Conservation (phyloP, 73 alveolate genomes). For the Blepharisma japonicum region DNA sequence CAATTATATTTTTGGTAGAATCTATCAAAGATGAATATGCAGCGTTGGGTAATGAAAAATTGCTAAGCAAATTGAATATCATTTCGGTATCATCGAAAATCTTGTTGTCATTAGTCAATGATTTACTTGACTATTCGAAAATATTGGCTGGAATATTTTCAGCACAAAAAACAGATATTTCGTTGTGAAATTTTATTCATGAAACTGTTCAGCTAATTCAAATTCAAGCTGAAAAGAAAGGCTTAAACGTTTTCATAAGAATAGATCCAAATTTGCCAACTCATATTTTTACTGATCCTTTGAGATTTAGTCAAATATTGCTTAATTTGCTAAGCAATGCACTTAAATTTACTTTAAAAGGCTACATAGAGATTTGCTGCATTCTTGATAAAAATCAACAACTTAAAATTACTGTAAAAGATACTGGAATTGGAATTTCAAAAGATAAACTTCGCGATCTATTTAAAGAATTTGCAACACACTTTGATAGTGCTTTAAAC, state of each 20-base stretch:
- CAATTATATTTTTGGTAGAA: neutral
- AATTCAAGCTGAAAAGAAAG: neutral
- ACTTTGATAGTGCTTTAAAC: no score
- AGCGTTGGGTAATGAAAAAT: neutral
- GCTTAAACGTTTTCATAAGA: no score
- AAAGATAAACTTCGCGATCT: no score
- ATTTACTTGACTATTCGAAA: neutral
- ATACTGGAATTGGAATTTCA: no score
- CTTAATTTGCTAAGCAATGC: conserved; percentile 10
- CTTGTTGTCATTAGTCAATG: neutral
- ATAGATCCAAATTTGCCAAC: neutral
- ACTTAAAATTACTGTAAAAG: no score
- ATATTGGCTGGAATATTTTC: neutral
- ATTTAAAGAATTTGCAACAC: no score
- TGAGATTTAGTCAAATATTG: neutral
- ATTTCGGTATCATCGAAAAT: neutral
- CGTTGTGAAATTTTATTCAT: neutral
- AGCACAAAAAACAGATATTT: neutral
- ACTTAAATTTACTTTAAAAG: neutral
- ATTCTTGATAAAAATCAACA: neutral
- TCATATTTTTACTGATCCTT: neutral
- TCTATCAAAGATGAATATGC: neutral
- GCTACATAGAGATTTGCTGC: neutral
- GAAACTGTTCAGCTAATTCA: neutral
- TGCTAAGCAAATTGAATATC: neutral